Evolutionary conservation across 352 stramenopile species (phyloP), one percentile per base, ranked within the genome.

Genomic region (Albugo candida): DNA sequence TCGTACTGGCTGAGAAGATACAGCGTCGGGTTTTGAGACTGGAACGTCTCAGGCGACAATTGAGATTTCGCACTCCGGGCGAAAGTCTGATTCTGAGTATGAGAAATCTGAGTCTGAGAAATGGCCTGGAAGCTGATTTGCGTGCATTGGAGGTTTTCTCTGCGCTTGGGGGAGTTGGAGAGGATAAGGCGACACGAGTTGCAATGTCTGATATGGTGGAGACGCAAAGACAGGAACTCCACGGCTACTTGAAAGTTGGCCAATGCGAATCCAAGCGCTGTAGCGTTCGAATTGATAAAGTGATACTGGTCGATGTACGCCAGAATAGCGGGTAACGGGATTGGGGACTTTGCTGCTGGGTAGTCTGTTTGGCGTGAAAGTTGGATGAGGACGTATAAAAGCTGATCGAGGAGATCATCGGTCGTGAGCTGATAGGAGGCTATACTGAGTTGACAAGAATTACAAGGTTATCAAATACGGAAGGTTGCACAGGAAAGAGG

Each of bases 251-350:
- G 70, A 40, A 85, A 88, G 35, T 79, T 88, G 10, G 72, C 76
- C 19, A 85, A 64, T 38, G 70, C 83, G 49, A 83, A 88, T 18
- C 76, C 76, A 13, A 88, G 48, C 13, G 70, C 72, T 11, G 76
- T 83, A 8, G 70, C 81, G 49, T 80, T 83, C 11, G 72, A 83
- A 55, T 84, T 83, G 59, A 88, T 81, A 47, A 88, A 85, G 40
- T 85, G 76, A 47, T 81, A 88, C 36, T 82, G 58, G 1, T 65
- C 62, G 13, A 84, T 80, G 59, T 85, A 88, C 57, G 63, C 59
- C 17, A 88, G 54, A 44, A 81, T 60, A 0, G 76, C 59, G 1
- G 48, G 59, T 41, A 88, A 61, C 10, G 13, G 38, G 17, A 43
- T 24, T 8, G 38, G 38, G 8, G 20, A 10, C 38, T 24, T 19